phyloP scores from a whole-genome alignment of 352 stramenopile species.

The Globisporangium megalacanthum region DNA sequence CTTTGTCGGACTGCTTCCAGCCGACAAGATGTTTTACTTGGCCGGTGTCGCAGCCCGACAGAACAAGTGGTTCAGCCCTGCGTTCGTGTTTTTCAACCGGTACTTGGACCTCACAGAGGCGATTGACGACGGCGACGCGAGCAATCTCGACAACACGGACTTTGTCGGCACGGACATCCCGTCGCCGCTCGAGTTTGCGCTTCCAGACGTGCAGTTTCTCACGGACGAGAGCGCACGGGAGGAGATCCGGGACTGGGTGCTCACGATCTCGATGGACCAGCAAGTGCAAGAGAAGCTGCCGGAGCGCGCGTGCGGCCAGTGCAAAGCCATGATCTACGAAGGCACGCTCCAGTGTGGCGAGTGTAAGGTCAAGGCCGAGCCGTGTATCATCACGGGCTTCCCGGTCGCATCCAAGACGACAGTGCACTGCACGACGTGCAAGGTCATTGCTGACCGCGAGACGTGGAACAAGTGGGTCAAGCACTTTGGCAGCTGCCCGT shows the following conservation, averaged over 20 bases:
- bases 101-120: slow-evolving; percentile 94
- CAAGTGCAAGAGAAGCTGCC: slow-evolving; percentile 89
- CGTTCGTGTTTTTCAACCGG: slow-evolving; percentile 94
- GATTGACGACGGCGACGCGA: slow-evolving; percentile 88
- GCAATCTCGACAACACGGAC: slow-evolving; percentile 91
- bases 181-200: slow-evolving; percentile 61
- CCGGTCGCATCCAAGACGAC: slow-evolving; percentile 83
- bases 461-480: slow-evolving; percentile 90
- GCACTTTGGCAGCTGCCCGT: slow-evolving; percentile 77
- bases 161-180: slow-evolving; percentile 92
- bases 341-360: slow-evolving; percentile 65
- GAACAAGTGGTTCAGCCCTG: slow-evolving; percentile 88
- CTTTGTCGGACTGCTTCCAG: slow-evolving; percentile 83
- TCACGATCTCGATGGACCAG: slow-evolving; percentile 94
- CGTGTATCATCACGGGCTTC: slow-evolving; percentile 90
- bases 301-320: slow-evolving; percentile 62
- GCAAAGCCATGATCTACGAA: slow-evolving; percentile 87
- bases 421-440: slow-evolving; percentile 86
- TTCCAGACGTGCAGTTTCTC: slow-evolving; percentile 78
- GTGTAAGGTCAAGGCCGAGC: slow-evolving; percentile 70
- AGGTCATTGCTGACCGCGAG: slow-evolving; percentile 80
- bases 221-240: slow-evolving; percentile 81
- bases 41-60: slow-evolving; percentile 75
- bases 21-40: slow-evolving; percentile 95
- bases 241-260: slow-evolving; percentile 93